Evolutionary conservation across 139 green algal species (phyloP), one percentile per base, ranked within the genome.

Genomic region (Picochlorum sp.): DNA sequence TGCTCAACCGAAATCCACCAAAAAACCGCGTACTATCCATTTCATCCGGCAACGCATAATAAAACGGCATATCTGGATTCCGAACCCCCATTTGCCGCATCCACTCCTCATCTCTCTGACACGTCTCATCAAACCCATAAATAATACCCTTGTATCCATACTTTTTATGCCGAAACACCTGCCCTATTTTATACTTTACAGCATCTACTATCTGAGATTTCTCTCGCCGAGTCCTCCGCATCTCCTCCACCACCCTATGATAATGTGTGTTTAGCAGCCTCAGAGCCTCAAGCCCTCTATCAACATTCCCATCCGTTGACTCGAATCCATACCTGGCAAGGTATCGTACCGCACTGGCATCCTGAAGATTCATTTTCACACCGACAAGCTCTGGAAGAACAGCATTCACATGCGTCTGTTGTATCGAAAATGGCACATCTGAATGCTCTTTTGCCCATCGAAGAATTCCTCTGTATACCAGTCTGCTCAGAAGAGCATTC

Each of bases 1-100:
- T 71, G 7, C n/a, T 61, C 47, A 76, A 56, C 15, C 63, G 23
- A 38, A 76, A 56, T 24, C 51, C 64, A 7, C 71, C 65, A 70
- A 73, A 77, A 26, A 72, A 45, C 14, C 49, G 30, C 6, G 45
- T 16, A 4, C 58, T 57, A 47, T 77, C 71, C 13, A 16, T 38
- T 41, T 77, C 71, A 30, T 77, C 65, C 2, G 71, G 65, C 3
- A 77, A 60, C 18, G 55, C 56, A 15, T 70, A 62, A 61, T 77
- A 77, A 57, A 49, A 38, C 16, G 26, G 65, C 31, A 41, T 18
- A 28, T 26, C 14, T 34, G 44, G 34, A 41, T 63, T 49, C 47
- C 16, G 16, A 30, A 72, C 60, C n/a, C 58, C 63, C 37, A 57
- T 68, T 18, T 28, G n/a, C 6, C 24, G 15, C 26, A 57, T 45